Conservation (phyloP, 306 rosid genomes). For the Lathyrus oleraceus region DNA sequence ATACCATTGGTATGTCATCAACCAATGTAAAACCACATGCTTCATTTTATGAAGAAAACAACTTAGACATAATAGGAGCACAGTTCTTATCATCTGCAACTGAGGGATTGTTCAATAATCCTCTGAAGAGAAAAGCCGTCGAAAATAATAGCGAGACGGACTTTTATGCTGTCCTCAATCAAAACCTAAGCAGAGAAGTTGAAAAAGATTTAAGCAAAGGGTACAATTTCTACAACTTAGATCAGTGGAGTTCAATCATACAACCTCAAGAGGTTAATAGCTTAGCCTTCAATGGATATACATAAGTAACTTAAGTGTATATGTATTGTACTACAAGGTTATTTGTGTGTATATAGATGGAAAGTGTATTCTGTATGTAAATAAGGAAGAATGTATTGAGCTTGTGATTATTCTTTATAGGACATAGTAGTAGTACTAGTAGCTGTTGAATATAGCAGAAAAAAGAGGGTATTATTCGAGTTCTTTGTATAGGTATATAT, state of each 20-base stretch:
- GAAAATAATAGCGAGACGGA: conserved; percentile 37
- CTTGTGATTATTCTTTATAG: conserved; percentile 36
- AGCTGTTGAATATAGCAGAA: conserved; percentile 7
- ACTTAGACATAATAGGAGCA: conserved; percentile 26
- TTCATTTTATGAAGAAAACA: conserved; percentile 29
- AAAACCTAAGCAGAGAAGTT: conserved; percentile 37
- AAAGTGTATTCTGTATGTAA: conserved; percentile 32
- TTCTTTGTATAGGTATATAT: conserved; percentile 11
- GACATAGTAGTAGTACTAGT: neutral
- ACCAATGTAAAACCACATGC: conserved; percentile 34
- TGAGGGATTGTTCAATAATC: conserved; percentile 40
- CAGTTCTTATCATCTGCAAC: conserved; percentile 36
- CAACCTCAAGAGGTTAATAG: conserved; percentile 50
- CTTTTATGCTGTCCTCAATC: conserved; percentile 29
- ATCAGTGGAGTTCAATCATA: conserved; percentile 44
- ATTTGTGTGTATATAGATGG: conserved; percentile 16
- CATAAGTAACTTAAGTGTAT: conserved; percentile 16
- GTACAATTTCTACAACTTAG: conserved; percentile 39
- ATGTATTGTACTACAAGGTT: neutral
- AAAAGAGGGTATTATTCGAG: conserved; percentile 23
- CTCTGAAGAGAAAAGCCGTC: conserved; percentile 43
- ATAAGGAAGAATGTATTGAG: conserved; percentile 15
- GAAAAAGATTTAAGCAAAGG: conserved; percentile 26
- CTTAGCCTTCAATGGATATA: conserved; percentile 36
- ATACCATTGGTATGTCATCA: conserved; percentile 41